phyloP scores from a whole-genome alignment of 495 filamentous ascomycete genomes.

The Lepraria neglecta region DNA sequence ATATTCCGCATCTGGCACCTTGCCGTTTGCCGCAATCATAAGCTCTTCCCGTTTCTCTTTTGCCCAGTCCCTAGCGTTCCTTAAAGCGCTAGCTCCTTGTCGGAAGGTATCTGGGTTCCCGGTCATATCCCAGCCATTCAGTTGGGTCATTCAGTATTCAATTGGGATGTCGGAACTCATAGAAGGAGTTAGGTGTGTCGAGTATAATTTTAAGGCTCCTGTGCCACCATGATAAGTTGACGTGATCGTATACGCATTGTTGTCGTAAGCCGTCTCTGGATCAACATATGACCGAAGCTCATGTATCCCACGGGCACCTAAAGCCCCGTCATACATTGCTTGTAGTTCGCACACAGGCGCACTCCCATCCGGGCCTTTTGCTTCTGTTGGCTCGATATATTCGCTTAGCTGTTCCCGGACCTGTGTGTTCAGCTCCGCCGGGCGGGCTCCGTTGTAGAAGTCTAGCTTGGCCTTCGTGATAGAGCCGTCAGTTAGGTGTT shows the following conservation, averaged over 20 bases:
- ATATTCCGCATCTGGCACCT: neutral
- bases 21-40: conserved; percentile 20
- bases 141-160: conserved; percentile 30
- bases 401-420: neutral
- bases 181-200: neutral
- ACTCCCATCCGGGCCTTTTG: neutral
- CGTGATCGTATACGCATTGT: too few species aligned
- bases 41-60: conserved; percentile 27
- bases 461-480: conserved; percentile 34
- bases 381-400: neutral
- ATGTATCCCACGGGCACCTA: neutral
- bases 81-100: conserved; percentile 27
- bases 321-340: neutral
- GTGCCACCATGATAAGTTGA: neutral
- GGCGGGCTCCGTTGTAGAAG: conserved; percentile 37
- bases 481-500: conserved; percentile 30
- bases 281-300: neutral
- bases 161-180: conserved; percentile 8
- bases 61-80: conserved; percentile 29
- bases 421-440: conserved; percentile 26
- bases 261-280: neutral
- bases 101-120: conserved; percentile 27
- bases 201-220: too few species aligned
- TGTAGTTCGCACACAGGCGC: neutral
- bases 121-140: conserved; percentile 25